Conservation (phyloP, 768 basidiomycete genomes). For the Mycena chlorophos region DNA sequence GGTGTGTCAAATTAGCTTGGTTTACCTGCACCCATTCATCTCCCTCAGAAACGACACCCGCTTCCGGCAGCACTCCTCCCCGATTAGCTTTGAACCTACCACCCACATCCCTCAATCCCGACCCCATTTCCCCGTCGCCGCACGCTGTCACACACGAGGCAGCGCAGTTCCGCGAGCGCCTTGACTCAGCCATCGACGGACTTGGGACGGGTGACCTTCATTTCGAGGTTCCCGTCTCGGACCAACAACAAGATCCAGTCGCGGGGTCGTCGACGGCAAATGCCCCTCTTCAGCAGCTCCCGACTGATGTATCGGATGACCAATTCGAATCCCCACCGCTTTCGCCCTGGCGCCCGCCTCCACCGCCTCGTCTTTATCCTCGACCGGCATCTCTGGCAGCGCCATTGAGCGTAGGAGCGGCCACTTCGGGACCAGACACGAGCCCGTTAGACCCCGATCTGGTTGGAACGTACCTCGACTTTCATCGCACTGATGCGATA, state of each 20-base stretch:
- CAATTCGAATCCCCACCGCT: not conserved
- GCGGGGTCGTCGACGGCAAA: constrained; percentile 1
- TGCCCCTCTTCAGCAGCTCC: too few species aligned
- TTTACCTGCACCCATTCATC: not conserved
- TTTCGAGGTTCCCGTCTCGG: constrained; percentile 23
- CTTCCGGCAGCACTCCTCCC: constrained; percentile 16
- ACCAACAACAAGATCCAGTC: not conserved
- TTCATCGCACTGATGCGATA: constrained; percentile 9
- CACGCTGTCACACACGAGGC: constrained; percentile 3
- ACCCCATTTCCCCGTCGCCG: constrained; percentile 7
- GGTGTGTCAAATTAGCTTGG: constrained; percentile 13
- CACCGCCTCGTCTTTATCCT: constrained; percentile 11
- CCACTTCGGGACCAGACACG: constrained; percentile 4
- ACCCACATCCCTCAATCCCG: constrained; percentile 17
- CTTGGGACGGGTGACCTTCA: constrained; percentile 27
- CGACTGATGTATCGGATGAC: not conserved
- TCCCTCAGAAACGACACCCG: constrained; percentile 12
- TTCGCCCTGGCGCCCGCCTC: constrained; percentile 10
- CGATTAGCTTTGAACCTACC: constrained; percentile 20
- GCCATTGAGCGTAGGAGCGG: constrained; percentile 20
- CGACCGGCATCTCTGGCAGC: constrained; percentile 17
- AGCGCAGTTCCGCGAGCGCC: constrained; percentile 32
- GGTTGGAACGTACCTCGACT: constrained; percentile 9
- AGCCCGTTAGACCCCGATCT: constrained; percentile 12
- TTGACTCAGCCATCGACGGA: constrained; percentile 37